Base-by-base conservation (phyloP, 257 asterid species). In the Prunella vulgaris region DNA sequence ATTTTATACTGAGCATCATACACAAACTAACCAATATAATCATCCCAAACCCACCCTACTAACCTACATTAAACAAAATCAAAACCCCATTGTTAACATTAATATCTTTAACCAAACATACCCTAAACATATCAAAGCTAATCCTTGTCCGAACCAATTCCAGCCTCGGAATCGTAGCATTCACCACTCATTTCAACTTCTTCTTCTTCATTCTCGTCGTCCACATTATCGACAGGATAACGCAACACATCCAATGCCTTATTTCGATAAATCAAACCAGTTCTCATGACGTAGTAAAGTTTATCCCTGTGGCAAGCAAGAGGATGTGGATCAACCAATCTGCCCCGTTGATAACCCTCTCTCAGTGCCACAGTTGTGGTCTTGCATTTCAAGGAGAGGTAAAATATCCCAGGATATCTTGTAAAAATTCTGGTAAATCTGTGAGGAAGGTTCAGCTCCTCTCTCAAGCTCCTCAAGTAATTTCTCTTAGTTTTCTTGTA, bases 401-500 rank as follows among this genome's bases (percentile, higher is more conserved):
- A 93, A 52, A 90, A 92, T 65, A 92, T 92, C 54, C 98, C 98
- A 0, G 98, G 99, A 64, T 90, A 93, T 69, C 99, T 89, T 0
- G 97, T 93, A 76, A 90, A 93, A 75, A 93, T 65, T 48, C 97
- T 73, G 32, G 99, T 93, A 65, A 90, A 93, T 84, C 73, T 93
- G 70, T 93, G 93, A 0, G 97, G 99, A 72, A 93, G 95, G 72
- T 86, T 82, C 66, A 90, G 52, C 33, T 90, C 96, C 76, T 90
- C 96, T 72, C 97, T 87, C 86, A 90, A 74, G 64, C 90, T 38
- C 87, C 97, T 86, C 80, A 93, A 70, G 83, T 90, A 88, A 79
- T 93, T 93, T 70, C 96, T 87, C 83, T 82, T 93, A 0, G 99
- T 93, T 78, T 90, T 93, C 89, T 88, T 88, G 86, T 90, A 82